Evolutionary conservation across 768 basidiomycete species (phyloP), one percentile per base, ranked within the genome.

Genomic region (Kwoniella pini): DNA sequence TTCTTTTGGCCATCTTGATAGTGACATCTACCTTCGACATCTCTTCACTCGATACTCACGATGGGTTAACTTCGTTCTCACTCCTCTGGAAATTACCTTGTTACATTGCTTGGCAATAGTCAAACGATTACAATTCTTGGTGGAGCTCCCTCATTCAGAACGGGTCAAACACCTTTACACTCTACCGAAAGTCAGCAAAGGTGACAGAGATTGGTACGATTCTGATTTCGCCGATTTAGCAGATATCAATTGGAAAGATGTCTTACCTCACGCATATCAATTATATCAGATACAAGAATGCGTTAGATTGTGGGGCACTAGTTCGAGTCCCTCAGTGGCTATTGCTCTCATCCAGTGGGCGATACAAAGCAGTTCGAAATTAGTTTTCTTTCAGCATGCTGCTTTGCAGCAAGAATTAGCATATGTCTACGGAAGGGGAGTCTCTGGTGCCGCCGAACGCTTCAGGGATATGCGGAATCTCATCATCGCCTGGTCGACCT

Each of bases 401-500:
- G 33, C 49, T 13, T 38, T 65, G 5, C 28, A 55, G 10, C 38
- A 50, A 11, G 67, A 71, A 51, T 57, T 71, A 4, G 43, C 38
- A 9, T 40, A 53, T 1, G 38, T 45, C 19, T 68, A 61, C 46
- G 59, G 60, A 24, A 15, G 22, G 5, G 31, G 40, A 4, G 39
- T 53, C 12, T 57, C 38, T n/a, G 46, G 19, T 2, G 38, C 67
- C 10, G 45, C 43, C 1, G 60, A 56, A 36, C 24, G 54, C 24
- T 48, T 58, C 15, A 48, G 22, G 17, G 65, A 65, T 9, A 13
- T 72, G 17, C 38, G 54, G 7, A 58, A 62, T 13, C 24, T 69
- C 27, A 21, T 72, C 30, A 56, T 69, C 17, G 62, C 61, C 22
- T 72, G 71, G 71, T 63, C 68, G 19, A 72, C 65, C 9, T 63